Percentiles rank a stretch among this genome's conserved stretches.
These are phyloP conservation scores for Knoxia roxburghii DNA, from an alignment of 257 asterid genomes.

Conservation along the genomic window DNA sequence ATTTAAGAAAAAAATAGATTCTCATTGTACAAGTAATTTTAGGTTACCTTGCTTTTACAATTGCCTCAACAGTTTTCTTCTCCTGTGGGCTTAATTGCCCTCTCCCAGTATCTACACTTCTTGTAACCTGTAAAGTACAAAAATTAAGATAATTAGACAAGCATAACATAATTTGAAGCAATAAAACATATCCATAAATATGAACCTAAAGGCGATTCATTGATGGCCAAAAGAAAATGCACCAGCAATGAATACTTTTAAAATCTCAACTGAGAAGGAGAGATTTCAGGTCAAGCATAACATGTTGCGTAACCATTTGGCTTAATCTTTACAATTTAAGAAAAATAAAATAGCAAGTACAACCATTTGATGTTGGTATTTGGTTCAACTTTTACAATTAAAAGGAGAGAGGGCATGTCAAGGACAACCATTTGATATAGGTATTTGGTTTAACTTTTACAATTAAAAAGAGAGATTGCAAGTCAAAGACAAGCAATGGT, in stretches of 20 bases:
- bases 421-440: not conserved
- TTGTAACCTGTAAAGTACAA: slow-evolving; percentile 52
- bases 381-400: not conserved
- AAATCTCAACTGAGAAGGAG: not conserved
- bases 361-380: not conserved
- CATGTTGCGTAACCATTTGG: not conserved
- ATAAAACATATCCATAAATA: not conserved
- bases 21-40: not conserved
- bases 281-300: not conserved
- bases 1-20: not conserved
- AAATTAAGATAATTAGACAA: not conserved
- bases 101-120: slow-evolving; percentile 77
- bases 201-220: too few species aligned
- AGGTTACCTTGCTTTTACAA: slow-evolving; percentile 86
- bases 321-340: not conserved
- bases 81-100: slow-evolving; percentile 90
- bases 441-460: not conserved
- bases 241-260: not conserved
- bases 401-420: not conserved
- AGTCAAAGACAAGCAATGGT: not conserved
- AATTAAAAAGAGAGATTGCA: not conserved
- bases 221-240: not conserved
- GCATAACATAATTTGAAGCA: not conserved
- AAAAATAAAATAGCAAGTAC: not conserved
- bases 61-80: slow-evolving; percentile 87